These are phyloP conservation scores for Colletotrichum filicis DNA, from an alignment of 2,329 filamentous ascomycete species.

Conservation along the genomic window DNA sequence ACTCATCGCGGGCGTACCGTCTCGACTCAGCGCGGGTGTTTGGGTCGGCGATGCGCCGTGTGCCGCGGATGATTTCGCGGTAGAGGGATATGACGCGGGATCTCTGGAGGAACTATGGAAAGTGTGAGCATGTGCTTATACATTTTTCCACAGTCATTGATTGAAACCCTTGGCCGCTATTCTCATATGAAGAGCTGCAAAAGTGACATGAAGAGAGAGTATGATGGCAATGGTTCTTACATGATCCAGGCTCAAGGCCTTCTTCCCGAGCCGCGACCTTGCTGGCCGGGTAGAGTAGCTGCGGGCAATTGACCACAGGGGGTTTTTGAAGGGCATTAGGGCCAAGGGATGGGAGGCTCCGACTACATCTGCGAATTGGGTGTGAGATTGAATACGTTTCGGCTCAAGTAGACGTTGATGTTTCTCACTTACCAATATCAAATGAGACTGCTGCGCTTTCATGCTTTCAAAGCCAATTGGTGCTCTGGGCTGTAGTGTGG, in stretches of 20 bases:
- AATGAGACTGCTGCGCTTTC: not conserved
- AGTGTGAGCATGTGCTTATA: not conserved
- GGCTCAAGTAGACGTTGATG: not conserved
- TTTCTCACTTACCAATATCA: not conserved
- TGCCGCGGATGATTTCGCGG: conserved; percentile 66
- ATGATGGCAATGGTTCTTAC: conserved; percentile 49
- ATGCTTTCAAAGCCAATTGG: not conserved
- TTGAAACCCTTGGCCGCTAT: too few relatives aligned
- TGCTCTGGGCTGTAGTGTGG: not conserved
- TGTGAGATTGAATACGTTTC: not conserved
- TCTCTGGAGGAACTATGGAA: conserved; percentile 67
- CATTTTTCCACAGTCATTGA: not conserved
- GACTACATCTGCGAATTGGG: conserved; percentile 21
- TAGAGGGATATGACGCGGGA: conserved; percentile 66
- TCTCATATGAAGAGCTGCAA: not conserved
- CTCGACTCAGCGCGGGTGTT: conserved; percentile 65
- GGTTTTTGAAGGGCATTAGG: conserved; percentile 21
- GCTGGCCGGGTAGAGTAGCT: conserved; percentile 48
- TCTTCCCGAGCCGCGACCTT: conserved; percentile 52
- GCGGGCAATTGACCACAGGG: conserved; percentile 40
- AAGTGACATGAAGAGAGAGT: not conserved
- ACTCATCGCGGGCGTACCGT: conserved; percentile 68
- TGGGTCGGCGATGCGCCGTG: conserved; percentile 61
- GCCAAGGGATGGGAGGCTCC: not conserved
- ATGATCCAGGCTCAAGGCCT: conserved; percentile 66